Conservation (phyloP, 441 rosid genomes). For the Adansonia rubrostipa region DNA sequence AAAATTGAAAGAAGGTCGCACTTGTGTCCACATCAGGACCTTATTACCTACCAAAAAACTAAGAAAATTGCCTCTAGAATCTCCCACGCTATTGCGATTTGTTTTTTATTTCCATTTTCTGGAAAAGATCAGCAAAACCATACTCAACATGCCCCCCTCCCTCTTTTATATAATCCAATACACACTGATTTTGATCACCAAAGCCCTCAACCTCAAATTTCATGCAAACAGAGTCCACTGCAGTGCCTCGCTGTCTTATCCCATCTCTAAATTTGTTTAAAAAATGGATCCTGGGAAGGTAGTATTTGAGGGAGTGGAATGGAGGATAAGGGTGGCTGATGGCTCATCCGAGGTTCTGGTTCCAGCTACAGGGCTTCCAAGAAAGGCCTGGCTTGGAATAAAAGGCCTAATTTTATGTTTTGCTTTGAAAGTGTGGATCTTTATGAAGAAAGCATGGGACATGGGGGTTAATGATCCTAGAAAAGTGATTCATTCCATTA, state of each 20-base stretch:
- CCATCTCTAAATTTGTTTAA: not conserved
- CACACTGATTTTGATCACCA: not conserved
- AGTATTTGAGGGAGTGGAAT: conserved; percentile 37
- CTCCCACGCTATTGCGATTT: conserved; percentile 16
- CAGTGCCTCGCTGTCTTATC: not conserved
- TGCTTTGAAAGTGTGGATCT: conserved; percentile 31
- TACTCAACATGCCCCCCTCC: not conserved
- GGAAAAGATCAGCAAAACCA: not conserved
- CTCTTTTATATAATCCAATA: conserved; percentile 9
- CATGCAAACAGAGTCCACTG: conserved; percentile 18
- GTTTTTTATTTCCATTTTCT: not conserved
- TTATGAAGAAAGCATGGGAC: conserved; percentile 47
- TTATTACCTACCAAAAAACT: conserved; percentile 34
- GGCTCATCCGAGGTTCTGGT: conserved; percentile 48
- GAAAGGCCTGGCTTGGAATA: conserved; percentile 32
- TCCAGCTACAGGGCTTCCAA: conserved; percentile 30
- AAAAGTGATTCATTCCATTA: conserved; percentile 47
- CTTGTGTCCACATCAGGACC: conserved; percentile 14
- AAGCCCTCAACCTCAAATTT: conserved; percentile 23
- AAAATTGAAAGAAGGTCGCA: not conserved
- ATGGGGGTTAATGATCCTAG: conserved; percentile 46
- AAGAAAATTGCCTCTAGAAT: conserved; percentile 2
- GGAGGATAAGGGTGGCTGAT: conserved; percentile 52
- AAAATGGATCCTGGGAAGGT: conserved; percentile 42
- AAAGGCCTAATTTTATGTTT: conserved; percentile 25